Evolutionary conservation across 352 stramenopile genomes (phyloP).

Genomic region (Plasmopara muralis): DNA sequence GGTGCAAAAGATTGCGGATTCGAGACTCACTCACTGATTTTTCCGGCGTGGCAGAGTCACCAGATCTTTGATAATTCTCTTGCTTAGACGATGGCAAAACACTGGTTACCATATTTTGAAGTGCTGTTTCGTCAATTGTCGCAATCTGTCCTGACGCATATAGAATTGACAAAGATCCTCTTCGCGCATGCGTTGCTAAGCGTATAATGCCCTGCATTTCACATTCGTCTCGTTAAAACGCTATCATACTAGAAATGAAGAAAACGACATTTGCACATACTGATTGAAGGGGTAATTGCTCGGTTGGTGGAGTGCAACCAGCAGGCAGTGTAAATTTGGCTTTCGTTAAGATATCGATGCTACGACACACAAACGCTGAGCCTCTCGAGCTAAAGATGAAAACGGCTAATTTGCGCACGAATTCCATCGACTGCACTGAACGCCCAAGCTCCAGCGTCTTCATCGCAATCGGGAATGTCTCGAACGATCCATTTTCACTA

Average conservation of each 20-base stretch:
- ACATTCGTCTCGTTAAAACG: too few species aligned
- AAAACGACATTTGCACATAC: conserved; percentile 10
- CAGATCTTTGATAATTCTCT: neutral
- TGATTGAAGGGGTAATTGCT: conserved; percentile 27
- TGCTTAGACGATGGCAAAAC: conserved; percentile 13
- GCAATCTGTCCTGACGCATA: conserved; percentile 30
- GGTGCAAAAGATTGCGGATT: conserved; percentile 32
- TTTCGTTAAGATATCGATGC: conserved; percentile 9
- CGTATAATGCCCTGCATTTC: conserved; percentile 24
- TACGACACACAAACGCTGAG: conserved; percentile 19
- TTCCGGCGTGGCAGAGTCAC: neutral
- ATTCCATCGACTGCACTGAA: conserved; percentile 23
- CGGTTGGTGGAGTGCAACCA: conserved; percentile 2
- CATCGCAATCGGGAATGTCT: conserved; percentile 7
- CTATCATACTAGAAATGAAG: neutral
- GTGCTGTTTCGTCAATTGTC: conserved; percentile 14
- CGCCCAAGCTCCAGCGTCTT: conserved; percentile 15
- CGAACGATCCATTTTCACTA: neutral
- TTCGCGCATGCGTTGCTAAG: conserved; percentile 17
- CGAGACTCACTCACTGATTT: conserved; percentile 18
- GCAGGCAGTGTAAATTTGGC: neutral
- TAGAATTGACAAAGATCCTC: conserved; percentile 24
- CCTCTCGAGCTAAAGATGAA: conserved; percentile 34
- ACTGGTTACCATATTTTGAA: conserved; percentile 17
- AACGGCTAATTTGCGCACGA: conserved; percentile 17